Base-by-base conservation (phyloP, 345 rosid genomes). In the Aquilaria malaccensis region DNA sequence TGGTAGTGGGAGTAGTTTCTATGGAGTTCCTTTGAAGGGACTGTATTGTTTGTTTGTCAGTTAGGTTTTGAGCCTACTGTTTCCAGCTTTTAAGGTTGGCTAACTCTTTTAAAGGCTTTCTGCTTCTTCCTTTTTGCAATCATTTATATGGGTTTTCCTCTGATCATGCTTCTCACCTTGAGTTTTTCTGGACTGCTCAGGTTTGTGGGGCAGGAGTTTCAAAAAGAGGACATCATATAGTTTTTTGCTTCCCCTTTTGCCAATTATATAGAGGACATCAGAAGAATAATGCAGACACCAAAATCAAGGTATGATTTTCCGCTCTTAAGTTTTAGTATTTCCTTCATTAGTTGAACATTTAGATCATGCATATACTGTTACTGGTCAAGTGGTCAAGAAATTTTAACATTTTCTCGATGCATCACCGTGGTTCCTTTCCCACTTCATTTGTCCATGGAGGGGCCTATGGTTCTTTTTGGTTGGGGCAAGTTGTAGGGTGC, bases 11-110 rank as follows among this genome's bases (percentile, higher is more conserved):
- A 83, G 84, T 85, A 61, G 91, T 80, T 88, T 80, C 67, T 68
- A 46, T 78, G 78, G 90, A 91, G 98, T 91, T 86, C 79, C 86
- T 86, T 91, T 74, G 76, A 88, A 91, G 97, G 82, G 68, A 86
- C 70, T 74, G 65, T 67, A 67, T 59, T 64, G 85, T 76, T 70
- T 80, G 70, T 76, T 72, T 71, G 87, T 74, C 78, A 68, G 87
- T 76, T 82, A 76, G 69, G 80, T 65, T 75, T 67, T 76, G 66
- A 76, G 66, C 75, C 52, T 65, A 63, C 67, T 65, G 63, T 67
- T 77, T 37, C 43, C 43, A 37, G 7, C 43, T 37, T 37, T 37
- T 56, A 59, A 73, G 66, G 60, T 62, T 65, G 68, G 73, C 62
- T 60, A 71, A 73, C 70, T 37, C 30, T 59, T 61, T 66, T 53